Conservation (phyloP, 2,329 filamentous ascomycete genomes). For the Xylaria sp. region DNA sequence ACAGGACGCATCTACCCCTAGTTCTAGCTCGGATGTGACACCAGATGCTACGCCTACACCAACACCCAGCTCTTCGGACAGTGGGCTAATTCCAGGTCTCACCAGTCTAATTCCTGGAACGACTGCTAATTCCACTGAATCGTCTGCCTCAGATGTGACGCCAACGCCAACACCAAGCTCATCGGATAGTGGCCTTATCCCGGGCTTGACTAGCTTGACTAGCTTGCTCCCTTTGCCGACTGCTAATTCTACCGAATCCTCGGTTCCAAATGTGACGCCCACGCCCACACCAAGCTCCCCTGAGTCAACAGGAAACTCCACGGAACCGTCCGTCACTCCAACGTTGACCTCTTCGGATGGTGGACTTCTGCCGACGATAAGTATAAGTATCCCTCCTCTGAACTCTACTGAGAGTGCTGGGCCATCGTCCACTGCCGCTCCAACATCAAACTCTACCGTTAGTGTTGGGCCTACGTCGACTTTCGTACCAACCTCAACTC, state of each 20-base stretch:
- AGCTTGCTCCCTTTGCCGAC: constrained; percentile 23
- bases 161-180: constrained; percentile 33
- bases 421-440: neutral
- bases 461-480: constrained; percentile 29
- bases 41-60: constrained; percentile 19
- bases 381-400: neutral
- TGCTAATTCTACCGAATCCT: constrained; percentile 38
- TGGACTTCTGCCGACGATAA: constrained; percentile 19
- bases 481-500: constrained; percentile 22
- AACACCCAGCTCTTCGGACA: constrained; percentile 22
- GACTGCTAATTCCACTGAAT: constrained; percentile 39
- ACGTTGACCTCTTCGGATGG: constrained; percentile 21
- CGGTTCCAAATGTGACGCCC: neutral
- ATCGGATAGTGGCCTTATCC: constrained; percentile 1
- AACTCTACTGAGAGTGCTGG: neutral
- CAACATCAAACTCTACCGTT: constrained; percentile 5
- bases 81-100: constrained; percentile 15
- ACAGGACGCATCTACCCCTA: constrained; percentile 34
- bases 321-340: constrained; percentile 31
- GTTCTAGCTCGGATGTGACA: constrained; percentile 17
- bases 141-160: constrained; percentile 19
- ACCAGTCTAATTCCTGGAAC: constrained; percentile 30
- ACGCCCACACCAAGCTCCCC: neutral
- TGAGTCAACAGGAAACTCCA: constrained; percentile 32
- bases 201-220: constrained; percentile 26